Conservation (phyloP, 164 flowering plant species). For the Hamamelis virginiana region DNA sequence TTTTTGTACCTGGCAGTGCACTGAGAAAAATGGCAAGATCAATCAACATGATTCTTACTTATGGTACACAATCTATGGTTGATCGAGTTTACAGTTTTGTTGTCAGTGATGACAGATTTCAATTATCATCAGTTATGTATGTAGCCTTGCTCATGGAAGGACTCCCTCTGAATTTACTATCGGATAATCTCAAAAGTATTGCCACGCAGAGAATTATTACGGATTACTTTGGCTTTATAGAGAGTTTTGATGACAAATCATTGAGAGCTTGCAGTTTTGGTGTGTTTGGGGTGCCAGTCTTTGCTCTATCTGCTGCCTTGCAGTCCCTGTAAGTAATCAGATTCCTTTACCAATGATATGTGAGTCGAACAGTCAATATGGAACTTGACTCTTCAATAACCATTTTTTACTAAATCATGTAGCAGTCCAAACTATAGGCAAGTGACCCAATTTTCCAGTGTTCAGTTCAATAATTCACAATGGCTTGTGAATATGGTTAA, state of each 20-base stretch:
- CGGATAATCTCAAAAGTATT: constrained; percentile 41
- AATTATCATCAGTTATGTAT: constrained; percentile 36
- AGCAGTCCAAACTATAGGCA: neutral
- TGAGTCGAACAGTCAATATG: neutral
- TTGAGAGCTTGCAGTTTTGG: constrained; percentile 26
- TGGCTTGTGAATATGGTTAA: no score
- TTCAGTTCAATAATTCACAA: no score
- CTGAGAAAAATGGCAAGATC: constrained; percentile 75
- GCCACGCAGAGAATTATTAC: constrained; percentile 47
- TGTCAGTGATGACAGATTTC: constrained; percentile 33
- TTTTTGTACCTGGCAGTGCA: constrained; percentile 37
- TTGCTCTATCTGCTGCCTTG: constrained; percentile 59
- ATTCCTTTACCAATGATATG: neutral
- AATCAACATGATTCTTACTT: constrained; percentile 47
- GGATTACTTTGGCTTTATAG: constrained; percentile 53
- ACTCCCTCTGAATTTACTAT: constrained; percentile 60
- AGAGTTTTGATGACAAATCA: constrained; percentile 35
- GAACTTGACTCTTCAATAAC: neutral
- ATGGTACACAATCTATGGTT: constrained; percentile 37
- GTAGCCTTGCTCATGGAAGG: constrained; percentile 79
- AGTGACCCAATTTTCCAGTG: no score
- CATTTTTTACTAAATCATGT: neutral
- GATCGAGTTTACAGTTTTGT: constrained; percentile 49
- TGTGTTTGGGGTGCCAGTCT: constrained; percentile 49
- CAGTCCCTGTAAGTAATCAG: constrained; percentile 62